Conservation (phyloP, 2,329 filamentous ascomycete species). For the Neofusicoccum cordaticola region DNA sequence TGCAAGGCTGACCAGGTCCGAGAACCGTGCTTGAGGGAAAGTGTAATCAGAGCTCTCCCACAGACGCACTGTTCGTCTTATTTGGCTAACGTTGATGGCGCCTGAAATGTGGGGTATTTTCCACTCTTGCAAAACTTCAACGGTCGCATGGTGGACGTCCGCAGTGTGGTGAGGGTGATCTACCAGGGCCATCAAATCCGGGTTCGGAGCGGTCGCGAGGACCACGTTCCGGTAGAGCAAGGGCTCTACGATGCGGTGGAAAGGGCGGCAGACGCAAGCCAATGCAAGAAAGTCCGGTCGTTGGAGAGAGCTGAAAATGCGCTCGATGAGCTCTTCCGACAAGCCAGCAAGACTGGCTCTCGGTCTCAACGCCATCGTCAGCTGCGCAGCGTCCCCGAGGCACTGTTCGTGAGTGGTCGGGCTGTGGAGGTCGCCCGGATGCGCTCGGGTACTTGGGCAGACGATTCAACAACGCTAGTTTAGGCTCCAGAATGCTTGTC, state of each 20-base stretch:
- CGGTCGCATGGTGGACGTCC: background rate
- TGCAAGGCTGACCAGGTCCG: background rate
- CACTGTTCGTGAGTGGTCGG: too few species aligned
- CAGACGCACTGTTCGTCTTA: too few species aligned
- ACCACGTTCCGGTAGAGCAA: background rate
- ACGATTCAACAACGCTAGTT: too few species aligned
- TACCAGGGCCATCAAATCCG: background rate
- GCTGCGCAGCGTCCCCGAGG: too few species aligned
- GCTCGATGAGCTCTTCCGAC: background rate
- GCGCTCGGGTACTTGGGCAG: too few species aligned
- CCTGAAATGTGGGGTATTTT: too few species aligned
- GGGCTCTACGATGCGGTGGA: background rate
- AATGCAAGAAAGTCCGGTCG: background rate
- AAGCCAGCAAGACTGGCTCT: background rate
- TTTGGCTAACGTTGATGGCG: too few species aligned
- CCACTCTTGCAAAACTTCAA: background rate
- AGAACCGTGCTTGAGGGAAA: too few species aligned
- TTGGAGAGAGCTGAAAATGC: background rate
- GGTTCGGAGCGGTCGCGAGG: background rate
- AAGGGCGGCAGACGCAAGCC: background rate
- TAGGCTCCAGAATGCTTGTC: too few species aligned
- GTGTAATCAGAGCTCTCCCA: too few species aligned
- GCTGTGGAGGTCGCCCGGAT: too few species aligned
- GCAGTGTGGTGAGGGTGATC: background rate
- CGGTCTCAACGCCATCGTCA: background rate